phyloP scores from a whole-genome alignment of 345 rosid genomes.

The Aethionema arabicum region DNA sequence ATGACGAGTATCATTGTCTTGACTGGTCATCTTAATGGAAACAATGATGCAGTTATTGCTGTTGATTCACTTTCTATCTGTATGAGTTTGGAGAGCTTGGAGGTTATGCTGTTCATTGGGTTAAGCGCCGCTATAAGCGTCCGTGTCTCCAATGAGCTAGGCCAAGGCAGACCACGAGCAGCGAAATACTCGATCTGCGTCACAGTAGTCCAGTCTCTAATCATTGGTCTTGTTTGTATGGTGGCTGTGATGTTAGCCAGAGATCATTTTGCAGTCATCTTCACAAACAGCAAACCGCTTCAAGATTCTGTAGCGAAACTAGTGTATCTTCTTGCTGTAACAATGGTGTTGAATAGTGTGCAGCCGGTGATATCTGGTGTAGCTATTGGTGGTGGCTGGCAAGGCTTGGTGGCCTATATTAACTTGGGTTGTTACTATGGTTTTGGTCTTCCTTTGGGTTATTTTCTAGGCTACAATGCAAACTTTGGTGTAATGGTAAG shows the following conservation, averaged over 20 bases:
- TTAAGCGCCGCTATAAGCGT: conserved; percentile 59
- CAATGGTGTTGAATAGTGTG: conserved; percentile 41
- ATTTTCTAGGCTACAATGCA: conserved; percentile 49
- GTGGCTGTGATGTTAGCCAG: conserved; percentile 41
- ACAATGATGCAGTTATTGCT: conserved; percentile 42
- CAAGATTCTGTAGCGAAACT: conserved; percentile 44
- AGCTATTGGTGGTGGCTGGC: too few species aligned
- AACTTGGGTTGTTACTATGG: too few species aligned
- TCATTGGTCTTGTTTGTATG: conserved; percentile 52
- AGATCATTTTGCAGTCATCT: conserved; percentile 48
- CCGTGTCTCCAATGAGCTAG: conserved; percentile 64
- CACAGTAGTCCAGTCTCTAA: conserved; percentile 44
- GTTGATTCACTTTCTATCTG: conserved; percentile 64
- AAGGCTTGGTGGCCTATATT: too few species aligned
- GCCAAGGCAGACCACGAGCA: conserved; percentile 34
- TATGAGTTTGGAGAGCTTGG: conserved; percentile 61
- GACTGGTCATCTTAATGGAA: conserved; percentile 48
- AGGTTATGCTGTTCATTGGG: conserved; percentile 61
- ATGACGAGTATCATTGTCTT: conserved; percentile 62
- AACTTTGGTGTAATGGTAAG: conserved; percentile 53
- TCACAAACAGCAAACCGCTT: conserved; percentile 48
- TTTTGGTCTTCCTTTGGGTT: background rate
- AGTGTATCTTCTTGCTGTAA: conserved; percentile 52
- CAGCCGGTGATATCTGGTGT: too few species aligned
- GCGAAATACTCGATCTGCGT: conserved; percentile 39